These are phyloP conservation scores for Teunomyces atbi DNA, from an alignment of 805 yeast species.

Conservation along the genomic window DNA sequence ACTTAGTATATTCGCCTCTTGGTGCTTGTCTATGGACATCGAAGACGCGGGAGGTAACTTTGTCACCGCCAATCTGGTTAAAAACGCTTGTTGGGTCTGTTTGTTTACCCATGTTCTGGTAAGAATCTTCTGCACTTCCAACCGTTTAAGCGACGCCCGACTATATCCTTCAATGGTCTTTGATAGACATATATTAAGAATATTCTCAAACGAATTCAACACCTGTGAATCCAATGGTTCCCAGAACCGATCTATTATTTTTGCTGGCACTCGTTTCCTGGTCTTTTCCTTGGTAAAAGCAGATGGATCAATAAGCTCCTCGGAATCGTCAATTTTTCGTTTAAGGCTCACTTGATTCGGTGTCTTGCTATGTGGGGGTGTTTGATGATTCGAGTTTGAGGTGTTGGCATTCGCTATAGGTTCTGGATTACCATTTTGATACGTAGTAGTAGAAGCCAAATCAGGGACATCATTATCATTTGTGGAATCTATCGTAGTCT, in stretches of 20 bases:
- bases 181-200: slow-evolving; percentile 25
- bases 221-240: slow-evolving; percentile 21
- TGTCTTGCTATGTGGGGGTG: too few relatives aligned
- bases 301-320: slow-evolving; percentile 1
- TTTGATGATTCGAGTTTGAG: too few relatives aligned
- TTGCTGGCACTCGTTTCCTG: slow-evolving; percentile 18
- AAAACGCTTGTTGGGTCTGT: slow-evolving; percentile 19
- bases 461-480: too few relatives aligned
- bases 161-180: slow-evolving; percentile 24
- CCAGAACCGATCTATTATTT: slow-evolving; percentile 30
- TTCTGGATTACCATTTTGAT: too few relatives aligned
- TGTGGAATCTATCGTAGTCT: too few relatives aligned
- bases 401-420: too few relatives aligned
- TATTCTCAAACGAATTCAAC: slow-evolving; percentile 17
- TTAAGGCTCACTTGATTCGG: background rate
- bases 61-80: slow-evolving; percentile 22
- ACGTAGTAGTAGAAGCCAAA: too few relatives aligned
- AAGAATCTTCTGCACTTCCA: slow-evolving; percentile 23
- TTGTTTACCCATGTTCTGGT: slow-evolving; percentile 24
- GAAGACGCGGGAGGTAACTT: slow-evolving; percentile 24
- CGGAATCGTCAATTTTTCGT: background rate
- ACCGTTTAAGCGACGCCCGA: slow-evolving; percentile 13
- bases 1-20: slow-evolving; percentile 16
- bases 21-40: slow-evolving; percentile 13
- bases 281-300: background rate